A percentile compares a stretch with the other conserved stretches of the same genome.
These are phyloP conservation scores for Nicotiana tomentosiformis DNA, from an alignment of 257 asterid genomes.

Conservation along the genomic window DNA sequence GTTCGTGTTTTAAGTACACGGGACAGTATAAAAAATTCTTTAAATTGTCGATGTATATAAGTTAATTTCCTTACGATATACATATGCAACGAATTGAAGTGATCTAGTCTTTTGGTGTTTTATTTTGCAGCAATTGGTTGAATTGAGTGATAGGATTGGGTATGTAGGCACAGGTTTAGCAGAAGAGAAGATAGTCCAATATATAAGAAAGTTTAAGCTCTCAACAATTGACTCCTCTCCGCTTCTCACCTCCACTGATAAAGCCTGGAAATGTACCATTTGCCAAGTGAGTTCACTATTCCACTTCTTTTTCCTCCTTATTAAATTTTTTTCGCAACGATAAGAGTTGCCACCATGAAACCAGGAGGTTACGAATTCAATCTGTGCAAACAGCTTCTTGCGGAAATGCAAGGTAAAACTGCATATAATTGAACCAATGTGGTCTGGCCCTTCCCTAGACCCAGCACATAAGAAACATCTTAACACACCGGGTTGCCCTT, in stretches of 20 bases:
- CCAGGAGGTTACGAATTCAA: background rate
- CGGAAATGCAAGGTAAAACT: background rate
- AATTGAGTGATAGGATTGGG: conserved; percentile 53
- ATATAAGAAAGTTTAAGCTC: conserved; percentile 30
- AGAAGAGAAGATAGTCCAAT: conserved; percentile 39
- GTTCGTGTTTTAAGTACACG: conserved; percentile 13
- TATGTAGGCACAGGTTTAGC: conserved; percentile 45
- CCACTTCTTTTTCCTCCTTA: background rate
- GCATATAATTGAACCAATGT: background rate
- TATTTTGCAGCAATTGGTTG: conserved; percentile 44
- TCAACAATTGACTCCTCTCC: conserved; percentile 6
- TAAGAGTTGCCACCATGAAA: background rate
- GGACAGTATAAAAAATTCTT: background rate
- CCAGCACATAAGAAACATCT: background rate
- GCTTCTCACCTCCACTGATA: conserved; percentile 13
- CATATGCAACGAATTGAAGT: background rate
- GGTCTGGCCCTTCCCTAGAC: background rate
- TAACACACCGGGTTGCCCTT: fast-evolving
- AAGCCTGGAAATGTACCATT: conserved; percentile 52
- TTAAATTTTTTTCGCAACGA: background rate
- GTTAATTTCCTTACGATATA: background rate
- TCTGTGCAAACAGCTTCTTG: background rate
- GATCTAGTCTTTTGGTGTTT: background rate
- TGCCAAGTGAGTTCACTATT: conserved; percentile 45
- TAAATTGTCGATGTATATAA: background rate